Percentiles rank a stretch among this genome's conserved stretches.
Evolutionary conservation across 2,329 filamentous ascomycete species (phyloP).

Genomic region (Cercospora sp.): DNA sequence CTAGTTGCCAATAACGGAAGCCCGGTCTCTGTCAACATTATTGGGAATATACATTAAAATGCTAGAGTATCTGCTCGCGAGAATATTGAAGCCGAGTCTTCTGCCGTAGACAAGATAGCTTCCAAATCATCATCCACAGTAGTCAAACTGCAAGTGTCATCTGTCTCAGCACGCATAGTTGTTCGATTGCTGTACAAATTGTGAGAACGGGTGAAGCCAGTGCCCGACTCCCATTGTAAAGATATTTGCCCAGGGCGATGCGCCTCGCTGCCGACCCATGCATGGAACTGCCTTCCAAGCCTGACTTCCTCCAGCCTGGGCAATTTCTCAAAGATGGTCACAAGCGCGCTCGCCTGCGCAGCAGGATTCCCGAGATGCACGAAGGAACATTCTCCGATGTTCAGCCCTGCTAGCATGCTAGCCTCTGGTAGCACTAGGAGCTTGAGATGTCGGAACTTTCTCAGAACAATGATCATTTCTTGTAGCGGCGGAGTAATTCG

Average conservation of each 20-base stretch:
- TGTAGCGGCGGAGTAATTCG: background rate
- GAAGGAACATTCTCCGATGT: background rate
- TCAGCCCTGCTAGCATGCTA: background rate
- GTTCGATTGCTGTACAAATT: background rate
- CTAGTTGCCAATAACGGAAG: background rate
- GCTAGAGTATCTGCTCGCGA: conserved; percentile 5
- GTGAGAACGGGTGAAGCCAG: background rate
- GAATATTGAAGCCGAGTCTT: conserved; percentile 11
- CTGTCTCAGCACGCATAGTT: background rate
- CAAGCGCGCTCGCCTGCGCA: background rate
- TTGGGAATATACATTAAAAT: background rate
- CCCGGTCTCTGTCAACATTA: background rate
- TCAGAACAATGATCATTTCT: background rate
- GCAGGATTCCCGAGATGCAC: background rate
- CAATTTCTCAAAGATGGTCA: background rate
- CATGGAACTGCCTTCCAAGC: background rate
- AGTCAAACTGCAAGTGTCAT: background rate
- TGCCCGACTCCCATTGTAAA: background rate
- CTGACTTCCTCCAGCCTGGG: background rate
- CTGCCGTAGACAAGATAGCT: background rate
- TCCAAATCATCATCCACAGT: background rate
- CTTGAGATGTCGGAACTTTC: background rate
- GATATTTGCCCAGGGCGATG: background rate
- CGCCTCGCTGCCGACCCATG: background rate
- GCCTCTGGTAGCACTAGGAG: background rate